Conservation (phyloP, 352 stramenopile species). For the Stramenopiles sp. region DNA sequence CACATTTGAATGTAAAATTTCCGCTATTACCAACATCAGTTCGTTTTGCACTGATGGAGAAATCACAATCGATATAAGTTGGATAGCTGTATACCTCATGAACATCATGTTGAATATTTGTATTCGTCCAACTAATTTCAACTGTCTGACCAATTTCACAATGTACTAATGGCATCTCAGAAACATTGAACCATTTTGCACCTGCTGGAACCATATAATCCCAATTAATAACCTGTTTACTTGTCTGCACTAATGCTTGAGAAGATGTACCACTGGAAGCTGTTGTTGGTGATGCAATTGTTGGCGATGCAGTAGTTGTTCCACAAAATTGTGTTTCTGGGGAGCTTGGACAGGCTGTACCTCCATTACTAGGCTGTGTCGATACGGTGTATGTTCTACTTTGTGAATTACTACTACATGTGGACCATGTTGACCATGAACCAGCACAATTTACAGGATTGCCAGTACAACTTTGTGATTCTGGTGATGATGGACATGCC, state of each 20-base stretch:
- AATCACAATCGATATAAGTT: neutral
- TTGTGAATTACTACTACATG: neutral
- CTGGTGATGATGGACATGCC: neutral
- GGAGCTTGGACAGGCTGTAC: neutral
- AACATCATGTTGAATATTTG: neutral
- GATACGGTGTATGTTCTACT: neutral
- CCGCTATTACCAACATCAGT: too few relatives aligned
- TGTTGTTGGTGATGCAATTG: too few relatives aligned
- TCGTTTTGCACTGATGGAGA: too few relatives aligned
- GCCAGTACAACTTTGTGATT: constrained; percentile 5
- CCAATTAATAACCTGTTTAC: constrained; percentile 2
- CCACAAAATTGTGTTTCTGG: neutral
- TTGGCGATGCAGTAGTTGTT: neutral
- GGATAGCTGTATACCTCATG: neutral
- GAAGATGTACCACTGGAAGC: too few relatives aligned
- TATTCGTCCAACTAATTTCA: neutral
- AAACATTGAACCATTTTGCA: constrained; percentile 1
- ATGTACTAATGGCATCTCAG: neutral
- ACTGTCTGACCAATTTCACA: constrained; percentile 2
- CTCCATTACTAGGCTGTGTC: neutral
- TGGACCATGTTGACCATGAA: neutral
- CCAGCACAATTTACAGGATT: neutral
- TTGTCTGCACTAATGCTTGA: too few relatives aligned
- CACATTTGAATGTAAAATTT: too few relatives aligned
- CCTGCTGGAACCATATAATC: constrained; percentile 1